Conservation (phyloP, 345 rosid species). For the Populus simonii region DNA sequence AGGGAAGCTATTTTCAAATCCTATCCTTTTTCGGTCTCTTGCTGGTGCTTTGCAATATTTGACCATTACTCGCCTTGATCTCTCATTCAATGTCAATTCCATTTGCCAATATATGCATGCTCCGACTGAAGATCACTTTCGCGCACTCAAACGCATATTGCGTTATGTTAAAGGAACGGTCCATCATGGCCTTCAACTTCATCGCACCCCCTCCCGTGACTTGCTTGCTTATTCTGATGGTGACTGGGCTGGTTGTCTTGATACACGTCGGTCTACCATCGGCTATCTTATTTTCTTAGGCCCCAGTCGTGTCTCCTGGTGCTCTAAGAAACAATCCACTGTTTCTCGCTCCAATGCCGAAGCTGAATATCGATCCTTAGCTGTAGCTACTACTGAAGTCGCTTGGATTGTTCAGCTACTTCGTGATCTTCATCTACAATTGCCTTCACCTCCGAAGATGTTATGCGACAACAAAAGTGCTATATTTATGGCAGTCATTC, state of each 20-base stretch:
- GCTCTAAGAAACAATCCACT: background rate
- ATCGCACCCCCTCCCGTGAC: rapidly evolving
- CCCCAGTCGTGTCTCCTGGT: background rate
- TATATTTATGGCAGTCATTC: background rate
- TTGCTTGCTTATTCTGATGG: background rate
- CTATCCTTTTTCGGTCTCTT: no score
- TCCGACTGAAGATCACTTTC: background rate
- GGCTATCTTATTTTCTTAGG: background rate
- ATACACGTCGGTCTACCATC: background rate
- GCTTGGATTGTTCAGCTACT: background rate
- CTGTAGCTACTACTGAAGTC: background rate
- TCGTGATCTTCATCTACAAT: background rate
- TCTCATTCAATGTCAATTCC: background rate
- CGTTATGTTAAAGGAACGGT: background rate
- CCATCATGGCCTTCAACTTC: background rate
- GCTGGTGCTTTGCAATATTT: background rate
- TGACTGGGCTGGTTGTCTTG: background rate
- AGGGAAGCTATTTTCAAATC: no score
- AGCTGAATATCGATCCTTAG: background rate
- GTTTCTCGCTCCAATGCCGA: background rate
- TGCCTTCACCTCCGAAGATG: background rate
- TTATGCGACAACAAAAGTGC: background rate
- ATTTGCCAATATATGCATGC: background rate
- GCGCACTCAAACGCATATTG: background rate
- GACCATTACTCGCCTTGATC: background rate